Conservation (phyloP, 257 asterid genomes). For the Salvia miltiorrhiza region DNA sequence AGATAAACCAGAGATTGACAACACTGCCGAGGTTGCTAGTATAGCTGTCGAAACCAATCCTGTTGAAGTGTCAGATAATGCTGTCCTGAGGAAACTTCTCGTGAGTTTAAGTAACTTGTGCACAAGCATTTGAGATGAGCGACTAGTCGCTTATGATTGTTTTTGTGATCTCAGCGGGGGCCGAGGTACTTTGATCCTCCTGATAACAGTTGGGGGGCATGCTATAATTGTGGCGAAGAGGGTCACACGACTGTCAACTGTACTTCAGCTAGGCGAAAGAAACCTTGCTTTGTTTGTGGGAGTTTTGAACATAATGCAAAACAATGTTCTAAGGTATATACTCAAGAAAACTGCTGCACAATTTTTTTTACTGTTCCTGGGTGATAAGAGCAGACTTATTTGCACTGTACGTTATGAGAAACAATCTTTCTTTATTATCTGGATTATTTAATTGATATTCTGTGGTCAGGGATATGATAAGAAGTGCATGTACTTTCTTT, state of each 20-base stretch:
- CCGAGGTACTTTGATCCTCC: slow-evolving; percentile 99
- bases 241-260: slow-evolving; percentile 80
- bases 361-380: neutral
- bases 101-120: slow-evolving; percentile 70
- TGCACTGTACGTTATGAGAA: neutral
- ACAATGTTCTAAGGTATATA: slow-evolving; percentile 76
- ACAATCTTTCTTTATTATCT: neutral
- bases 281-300: slow-evolving; percentile 96
- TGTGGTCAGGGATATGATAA: neutral
- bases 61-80: slow-evolving; percentile 44
- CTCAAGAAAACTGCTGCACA: neutral
- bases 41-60: slow-evolving; percentile 43
- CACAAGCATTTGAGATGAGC: slow-evolving; percentile 28
- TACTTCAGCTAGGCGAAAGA: slow-evolving; percentile 75
- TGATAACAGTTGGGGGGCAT: slow-evolving; percentile 82
- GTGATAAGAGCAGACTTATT: neutral
- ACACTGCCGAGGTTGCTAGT: slow-evolving; percentile 32
- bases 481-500: neutral
- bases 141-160: slow-evolving; percentile 26
- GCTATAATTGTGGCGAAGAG: slow-evolving; percentile 97
- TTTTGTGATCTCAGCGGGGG: slow-evolving; percentile 64
- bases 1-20: slow-evolving; percentile 26
- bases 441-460: neutral
- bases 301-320: slow-evolving; percentile 79
- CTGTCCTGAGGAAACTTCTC: slow-evolving; percentile 85